These are phyloP conservation scores for Penicillium crystallinum DNA, from an alignment of 495 filamentous ascomycete genomes.

Conservation along the genomic window DNA sequence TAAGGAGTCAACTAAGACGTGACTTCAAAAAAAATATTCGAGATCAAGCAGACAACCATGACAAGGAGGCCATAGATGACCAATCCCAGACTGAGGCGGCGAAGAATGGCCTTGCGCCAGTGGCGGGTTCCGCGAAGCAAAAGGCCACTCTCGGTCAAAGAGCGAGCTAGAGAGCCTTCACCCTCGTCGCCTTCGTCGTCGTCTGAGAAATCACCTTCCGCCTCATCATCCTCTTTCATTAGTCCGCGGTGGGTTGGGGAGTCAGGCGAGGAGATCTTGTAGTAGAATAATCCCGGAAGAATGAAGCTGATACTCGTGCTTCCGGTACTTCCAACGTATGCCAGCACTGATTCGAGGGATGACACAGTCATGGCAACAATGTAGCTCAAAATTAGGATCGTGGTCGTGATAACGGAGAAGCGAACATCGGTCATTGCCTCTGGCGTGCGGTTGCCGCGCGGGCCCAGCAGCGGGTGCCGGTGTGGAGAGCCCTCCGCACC, in stretches of 20 bases:
- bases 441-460: constrained; percentile 29
- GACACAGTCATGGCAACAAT: constrained; percentile 84
- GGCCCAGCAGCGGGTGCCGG: constrained; percentile 37
- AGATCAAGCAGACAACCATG: constrained; percentile 82
- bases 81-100: constrained; percentile 68
- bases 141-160: constrained; percentile 41
- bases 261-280: constrained; percentile 89
- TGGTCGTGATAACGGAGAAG: constrained; percentile 84
- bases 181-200: constrained; percentile 41
- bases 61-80: constrained; percentile 79
- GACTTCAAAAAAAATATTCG: constrained; percentile 71
- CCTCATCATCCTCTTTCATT: constrained; percentile 84
- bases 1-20: constrained; percentile 38
- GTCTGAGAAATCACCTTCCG: constrained; percentile 33
- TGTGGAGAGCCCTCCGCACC: constrained; percentile 43
- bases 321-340: constrained; percentile 92
- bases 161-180: constrained; percentile 29
- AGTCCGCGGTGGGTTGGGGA: constrained; percentile 76
- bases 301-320: constrained; percentile 96
- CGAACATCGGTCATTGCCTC: constrained; percentile 76
- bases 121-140: constrained; percentile 48
- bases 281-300: constrained; percentile 92
- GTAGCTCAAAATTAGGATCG: constrained; percentile 78
- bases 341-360: constrained; percentile 82
- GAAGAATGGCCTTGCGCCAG: constrained; percentile 56